These are phyloP conservation scores for Climacium dendroides DNA, from an alignment of 225 moss, liverwort and hornwort genomes.

Conservation along the genomic window DNA sequence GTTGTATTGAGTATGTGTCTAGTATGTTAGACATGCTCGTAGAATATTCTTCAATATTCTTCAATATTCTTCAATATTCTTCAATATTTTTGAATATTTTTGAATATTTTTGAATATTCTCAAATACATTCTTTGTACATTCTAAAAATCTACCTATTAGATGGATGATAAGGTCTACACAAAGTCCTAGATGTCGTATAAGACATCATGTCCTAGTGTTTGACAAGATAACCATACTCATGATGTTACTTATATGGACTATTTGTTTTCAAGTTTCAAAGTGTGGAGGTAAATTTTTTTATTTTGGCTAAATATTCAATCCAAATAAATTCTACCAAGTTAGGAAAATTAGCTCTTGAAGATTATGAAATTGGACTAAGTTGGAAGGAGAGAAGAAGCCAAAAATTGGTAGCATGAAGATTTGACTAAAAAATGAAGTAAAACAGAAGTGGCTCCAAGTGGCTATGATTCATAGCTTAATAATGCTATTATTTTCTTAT, in stretches of 20 bases:
- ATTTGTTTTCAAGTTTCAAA: neutral
- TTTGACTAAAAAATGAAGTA: neutral
- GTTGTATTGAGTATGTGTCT: no score
- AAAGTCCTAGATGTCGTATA: rapidly evolving
- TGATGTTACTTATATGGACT: neutral
- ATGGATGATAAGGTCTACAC: rapidly evolving
- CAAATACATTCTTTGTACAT: no score
- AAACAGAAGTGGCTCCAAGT: no score
- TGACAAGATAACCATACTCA: no score
- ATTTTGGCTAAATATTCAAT: neutral
- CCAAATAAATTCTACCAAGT: rapidly evolving
- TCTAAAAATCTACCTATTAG: no score
- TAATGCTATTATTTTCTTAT: no score
- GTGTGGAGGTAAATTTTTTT: neutral
- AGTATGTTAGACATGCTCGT: no score
- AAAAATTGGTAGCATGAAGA: neutral
- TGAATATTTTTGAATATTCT: no score
- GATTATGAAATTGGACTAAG: rapidly evolving
- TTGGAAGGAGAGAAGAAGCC: neutral
- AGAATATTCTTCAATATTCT: no score
- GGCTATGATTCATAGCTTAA: neutral
- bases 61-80: no score
- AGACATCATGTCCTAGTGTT: rapidly evolving
- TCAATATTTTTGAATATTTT: no score
- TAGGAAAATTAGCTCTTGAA: neutral